A percentile compares a stretch with the other conserved stretches of the same genome.
phyloP scores from a whole-genome alignment of 331 rosid species.

The Phaseolus coccineus region DNA sequence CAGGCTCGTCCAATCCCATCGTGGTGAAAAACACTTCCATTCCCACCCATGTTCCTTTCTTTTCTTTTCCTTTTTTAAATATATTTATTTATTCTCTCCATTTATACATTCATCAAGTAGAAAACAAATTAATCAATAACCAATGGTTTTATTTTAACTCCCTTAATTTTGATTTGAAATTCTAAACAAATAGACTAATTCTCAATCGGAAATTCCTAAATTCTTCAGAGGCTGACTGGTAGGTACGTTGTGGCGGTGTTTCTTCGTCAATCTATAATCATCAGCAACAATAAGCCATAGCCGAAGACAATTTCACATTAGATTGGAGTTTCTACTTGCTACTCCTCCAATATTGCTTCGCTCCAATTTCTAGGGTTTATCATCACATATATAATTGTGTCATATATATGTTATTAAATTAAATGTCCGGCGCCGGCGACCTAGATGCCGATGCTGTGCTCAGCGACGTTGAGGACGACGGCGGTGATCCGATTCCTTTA shows the following conservation, averaged over 20 bases:
- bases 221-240: conserved; percentile 41
- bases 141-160: background rate
- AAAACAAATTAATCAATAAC: background rate
- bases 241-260: conserved; percentile 38
- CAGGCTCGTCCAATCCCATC: background rate
- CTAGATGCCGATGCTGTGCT: conserved; percentile 84
- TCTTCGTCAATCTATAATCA: conserved; percentile 19
- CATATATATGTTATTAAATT: conserved; percentile 2
- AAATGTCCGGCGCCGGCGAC: conserved; percentile 75
- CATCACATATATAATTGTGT: background rate
- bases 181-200: background rate
- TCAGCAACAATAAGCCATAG: background rate
- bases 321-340: background rate
- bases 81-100: background rate
- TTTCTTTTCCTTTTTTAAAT: background rate
- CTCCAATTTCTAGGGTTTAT: conserved; percentile 54
- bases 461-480: conserved; percentile 87
- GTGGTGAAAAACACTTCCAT: background rate
- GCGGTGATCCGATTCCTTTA: conserved; percentile 66
- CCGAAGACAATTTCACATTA: background rate
- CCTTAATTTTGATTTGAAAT: background rate
- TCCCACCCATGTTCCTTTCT: background rate
- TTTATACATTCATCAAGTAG: background rate
- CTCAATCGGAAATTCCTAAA: conserved; percentile 3
- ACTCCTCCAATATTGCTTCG: background rate